phyloP scores from a whole-genome alignment of 495 filamentous ascomycete species.

The Aspergillus bertholletiae region DNA sequence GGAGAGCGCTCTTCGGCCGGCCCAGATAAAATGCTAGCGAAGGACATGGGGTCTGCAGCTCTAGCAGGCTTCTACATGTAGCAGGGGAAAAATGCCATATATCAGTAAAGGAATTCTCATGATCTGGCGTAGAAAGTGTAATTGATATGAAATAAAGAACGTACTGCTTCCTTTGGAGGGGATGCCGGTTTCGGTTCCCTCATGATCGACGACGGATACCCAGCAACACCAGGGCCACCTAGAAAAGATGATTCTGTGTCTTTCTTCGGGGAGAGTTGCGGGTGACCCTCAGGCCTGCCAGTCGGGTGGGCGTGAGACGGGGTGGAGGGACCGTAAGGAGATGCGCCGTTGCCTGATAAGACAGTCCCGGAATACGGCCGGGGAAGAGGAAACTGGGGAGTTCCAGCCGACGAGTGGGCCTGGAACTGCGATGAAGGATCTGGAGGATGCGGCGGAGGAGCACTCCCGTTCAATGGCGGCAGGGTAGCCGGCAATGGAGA shows the following conservation, averaged over 20 bases:
- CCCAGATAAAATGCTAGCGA: slow-evolving; percentile 82
- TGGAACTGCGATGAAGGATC: slow-evolving; percentile 44
- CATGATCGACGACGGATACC: slow-evolving; percentile 28
- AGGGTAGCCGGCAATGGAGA: slow-evolving; percentile 47
- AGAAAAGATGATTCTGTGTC: slow-evolving; percentile 37
- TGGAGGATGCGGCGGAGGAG: slow-evolving; percentile 41
- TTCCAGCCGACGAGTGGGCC: slow-evolving; percentile 31
- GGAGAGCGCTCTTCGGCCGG: slow-evolving; percentile 52
- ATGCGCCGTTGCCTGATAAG: slow-evolving; percentile 34
- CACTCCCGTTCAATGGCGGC: slow-evolving; percentile 49
- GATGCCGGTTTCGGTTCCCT: slow-evolving; percentile 31
- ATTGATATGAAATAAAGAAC: slow-evolving; percentile 7
- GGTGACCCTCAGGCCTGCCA: slow-evolving; percentile 37
- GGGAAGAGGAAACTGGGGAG: slow-evolving; percentile 33
- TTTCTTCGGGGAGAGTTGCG: slow-evolving; percentile 42
- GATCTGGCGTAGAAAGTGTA: neutral
- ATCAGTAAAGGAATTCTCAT: neutral
- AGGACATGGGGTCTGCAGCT: slow-evolving; percentile 82
- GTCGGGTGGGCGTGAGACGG: slow-evolving; percentile 47
- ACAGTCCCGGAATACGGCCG: slow-evolving; percentile 44
- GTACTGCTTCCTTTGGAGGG: slow-evolving; percentile 39
- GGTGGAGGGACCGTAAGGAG: slow-evolving; percentile 36
- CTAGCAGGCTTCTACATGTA: slow-evolving; percentile 57
- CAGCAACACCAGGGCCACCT: slow-evolving; percentile 26
- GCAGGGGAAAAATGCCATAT: neutral